Evolutionary conservation across 2,329 filamentous ascomycete genomes (phyloP).

Genomic region (Exophiala xenobiotica): DNA sequence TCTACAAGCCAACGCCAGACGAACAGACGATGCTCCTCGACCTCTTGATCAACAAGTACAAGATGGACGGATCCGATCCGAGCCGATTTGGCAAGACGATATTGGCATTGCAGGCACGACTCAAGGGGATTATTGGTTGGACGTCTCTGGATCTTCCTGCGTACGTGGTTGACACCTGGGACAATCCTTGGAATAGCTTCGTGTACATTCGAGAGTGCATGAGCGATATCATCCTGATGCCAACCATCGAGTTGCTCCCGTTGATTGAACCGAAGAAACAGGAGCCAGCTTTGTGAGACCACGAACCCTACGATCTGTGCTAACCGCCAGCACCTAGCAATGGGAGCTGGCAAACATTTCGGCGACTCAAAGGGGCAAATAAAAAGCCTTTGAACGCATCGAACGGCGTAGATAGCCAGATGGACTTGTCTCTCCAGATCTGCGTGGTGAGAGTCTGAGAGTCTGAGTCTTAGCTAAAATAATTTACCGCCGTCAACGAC

Average conservation of each 20-base stretch:
- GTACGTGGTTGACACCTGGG: slow-evolving; percentile 29
- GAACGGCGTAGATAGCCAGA: too few species aligned
- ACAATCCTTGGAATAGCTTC: slow-evolving; percentile 31
- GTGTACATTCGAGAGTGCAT: slow-evolving; percentile 29
- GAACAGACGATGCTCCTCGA: slow-evolving; percentile 26
- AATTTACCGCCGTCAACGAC: too few species aligned
- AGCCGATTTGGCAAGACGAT: slow-evolving; percentile 30
- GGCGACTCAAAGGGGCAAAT: too few species aligned
- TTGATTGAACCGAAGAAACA: slow-evolving; percentile 19
- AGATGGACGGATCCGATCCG: slow-evolving; percentile 28
- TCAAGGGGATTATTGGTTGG: slow-evolving; percentile 26
- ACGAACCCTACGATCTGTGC: too few species aligned
- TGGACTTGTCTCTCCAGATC: too few species aligned
- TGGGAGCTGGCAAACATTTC: too few species aligned
- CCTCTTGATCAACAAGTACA: slow-evolving; percentile 24
- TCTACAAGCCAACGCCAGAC: slow-evolving; percentile 19
- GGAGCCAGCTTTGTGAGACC: neutral
- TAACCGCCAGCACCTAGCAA: too few species aligned
- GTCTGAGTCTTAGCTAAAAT: too few species aligned
- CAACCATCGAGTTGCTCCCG: slow-evolving; percentile 21
- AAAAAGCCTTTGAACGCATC: too few species aligned
- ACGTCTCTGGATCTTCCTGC: slow-evolving; percentile 25
- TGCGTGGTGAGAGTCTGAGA: too few species aligned
- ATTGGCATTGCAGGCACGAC: slow-evolving; percentile 24
- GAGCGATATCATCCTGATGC: slow-evolving; percentile 29